phyloP scores from a whole-genome alignment of 768 basidiomycete species.

The Hygrophoropsis aurantiaca region DNA sequence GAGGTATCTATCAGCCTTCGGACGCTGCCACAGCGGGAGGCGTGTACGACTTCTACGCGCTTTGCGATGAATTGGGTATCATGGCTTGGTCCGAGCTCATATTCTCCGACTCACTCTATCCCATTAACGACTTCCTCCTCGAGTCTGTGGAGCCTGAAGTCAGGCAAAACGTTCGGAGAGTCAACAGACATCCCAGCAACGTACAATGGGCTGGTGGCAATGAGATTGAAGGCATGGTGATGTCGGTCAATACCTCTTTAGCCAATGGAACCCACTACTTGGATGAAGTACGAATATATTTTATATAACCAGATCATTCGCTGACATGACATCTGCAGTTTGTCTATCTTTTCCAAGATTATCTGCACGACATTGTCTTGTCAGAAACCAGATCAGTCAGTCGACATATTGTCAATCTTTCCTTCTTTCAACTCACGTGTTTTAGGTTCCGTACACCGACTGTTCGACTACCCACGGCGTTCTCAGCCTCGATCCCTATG shows the following conservation, averaged over 20 bases:
- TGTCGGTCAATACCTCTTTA: slow-evolving; percentile 31
- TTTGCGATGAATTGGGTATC: slow-evolving; percentile 61
- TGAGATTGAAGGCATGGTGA: slow-evolving; percentile 57
- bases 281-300: slow-evolving; percentile 40
- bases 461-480: slow-evolving; percentile 60
- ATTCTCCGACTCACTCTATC: slow-evolving; percentile 57
- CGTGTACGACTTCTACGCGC: slow-evolving; percentile 54
- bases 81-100: slow-evolving; percentile 63
- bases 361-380: slow-evolving; percentile 45
- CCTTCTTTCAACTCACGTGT: neutral
- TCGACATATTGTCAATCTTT: neutral
- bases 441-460: slow-evolving; percentile 55
- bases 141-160: slow-evolving; percentile 54
- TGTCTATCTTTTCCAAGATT: slow-evolving; percentile 51
- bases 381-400: slow-evolving; percentile 51
- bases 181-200: slow-evolving; percentile 57
- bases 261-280: slow-evolving; percentile 48
- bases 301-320: neutral
- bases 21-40: slow-evolving; percentile 39
- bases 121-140: slow-evolving; percentile 53
- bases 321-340: slow-evolving; percentile 31
- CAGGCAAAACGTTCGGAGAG: slow-evolving; percentile 53
- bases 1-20: slow-evolving; percentile 52
- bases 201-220: slow-evolving; percentile 63
- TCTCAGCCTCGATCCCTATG: slow-evolving; percentile 55